phyloP scores from a whole-genome alignment of 768 basidiomycete species.

The Trametes coccinea region DNA sequence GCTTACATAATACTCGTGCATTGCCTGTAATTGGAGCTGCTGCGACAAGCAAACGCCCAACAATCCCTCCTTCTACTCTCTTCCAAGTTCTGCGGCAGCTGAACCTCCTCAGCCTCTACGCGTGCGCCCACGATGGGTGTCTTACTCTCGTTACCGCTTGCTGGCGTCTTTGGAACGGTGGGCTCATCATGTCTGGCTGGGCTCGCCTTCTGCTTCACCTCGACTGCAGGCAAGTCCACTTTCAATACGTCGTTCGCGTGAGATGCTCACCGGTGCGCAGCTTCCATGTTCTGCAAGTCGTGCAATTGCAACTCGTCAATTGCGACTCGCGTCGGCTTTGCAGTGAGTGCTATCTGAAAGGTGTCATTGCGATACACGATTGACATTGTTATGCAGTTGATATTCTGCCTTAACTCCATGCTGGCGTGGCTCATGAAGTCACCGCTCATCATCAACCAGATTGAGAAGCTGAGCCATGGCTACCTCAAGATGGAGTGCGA shows the following conservation, averaged over 20 bases:
- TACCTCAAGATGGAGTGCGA: constrained; percentile 98
- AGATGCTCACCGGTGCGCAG: constrained; percentile 38
- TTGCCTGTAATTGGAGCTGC: too few species aligned
- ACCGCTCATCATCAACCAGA: constrained; percentile 77
- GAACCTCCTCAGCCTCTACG: background rate
- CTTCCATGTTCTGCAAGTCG: constrained; percentile 96
- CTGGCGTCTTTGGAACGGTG: constrained; percentile 66
- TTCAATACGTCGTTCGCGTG: background rate
- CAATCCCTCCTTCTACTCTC: too few species aligned
- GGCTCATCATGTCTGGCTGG: constrained; percentile 84
- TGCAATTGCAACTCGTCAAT: constrained; percentile 99
- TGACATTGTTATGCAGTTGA: constrained; percentile 55
- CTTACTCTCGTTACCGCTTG: constrained; percentile 70
- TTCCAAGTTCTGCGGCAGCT: too few species aligned
- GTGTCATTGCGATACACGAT: background rate
- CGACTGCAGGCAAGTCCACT: constrained; percentile 65
- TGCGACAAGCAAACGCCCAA: too few species aligned
- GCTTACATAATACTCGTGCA: too few species aligned
- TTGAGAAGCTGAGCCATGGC: constrained; percentile 92
- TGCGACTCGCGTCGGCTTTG: constrained; percentile 94
- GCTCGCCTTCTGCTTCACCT: constrained; percentile 83
- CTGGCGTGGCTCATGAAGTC: constrained; percentile 97
- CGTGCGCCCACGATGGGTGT: constrained; percentile 59
- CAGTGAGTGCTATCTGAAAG: constrained; percentile 48
- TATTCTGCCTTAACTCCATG: constrained; percentile 94